Evolutionary conservation across 352 stramenopile species (phyloP), one percentile per base, ranked within the genome.

Genomic region (Phytophthora capsici): DNA sequence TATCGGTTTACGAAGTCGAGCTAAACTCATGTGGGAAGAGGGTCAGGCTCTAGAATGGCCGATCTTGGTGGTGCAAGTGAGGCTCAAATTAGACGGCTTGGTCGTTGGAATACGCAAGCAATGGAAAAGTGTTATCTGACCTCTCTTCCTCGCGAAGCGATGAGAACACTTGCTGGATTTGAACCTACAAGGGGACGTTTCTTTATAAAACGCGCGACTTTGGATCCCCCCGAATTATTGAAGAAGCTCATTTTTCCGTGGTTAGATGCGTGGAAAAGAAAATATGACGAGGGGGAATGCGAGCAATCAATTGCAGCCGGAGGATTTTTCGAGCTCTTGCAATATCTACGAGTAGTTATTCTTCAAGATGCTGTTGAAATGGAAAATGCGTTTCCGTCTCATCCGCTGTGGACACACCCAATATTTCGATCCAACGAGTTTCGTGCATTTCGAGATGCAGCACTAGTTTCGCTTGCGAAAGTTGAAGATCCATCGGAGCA

Each of bases 141-240:
- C 43, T 51, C 26, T 6, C n/a, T 66, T 20, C 46, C 47, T 2
- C 45, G 47, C 16, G 45, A 57, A 45, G 47, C 47, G 17, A 65
- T 65, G 47, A 37, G 57, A 4, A 57, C 46, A 1, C n/a, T 65
- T 3, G 38, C 57, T 30, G 57, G 37, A 4, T 58, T 65, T 40
- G 48, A 57, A 26, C 28, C 22, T 8, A 53, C 9, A 6, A 22
- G 38, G 12, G 53, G 37, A 10, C n/a, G 23, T 2, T 53, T 47
- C 34, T 51, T 61, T 25, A n/a, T 57, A 14, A 6, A 5, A 1
- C 36, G 50, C 25, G 22, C 37, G 2, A 6, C 16, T 6, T 6
- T 48, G 9, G 19, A 28, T 9, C 6, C 30, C 30, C 12, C 1
- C 7, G 30, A 13, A 12, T 2, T 13, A 1, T 9, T 57, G 5